Conservation (phyloP, 176 grass and related monocot species). For the Luzula sylvatica region DNA sequence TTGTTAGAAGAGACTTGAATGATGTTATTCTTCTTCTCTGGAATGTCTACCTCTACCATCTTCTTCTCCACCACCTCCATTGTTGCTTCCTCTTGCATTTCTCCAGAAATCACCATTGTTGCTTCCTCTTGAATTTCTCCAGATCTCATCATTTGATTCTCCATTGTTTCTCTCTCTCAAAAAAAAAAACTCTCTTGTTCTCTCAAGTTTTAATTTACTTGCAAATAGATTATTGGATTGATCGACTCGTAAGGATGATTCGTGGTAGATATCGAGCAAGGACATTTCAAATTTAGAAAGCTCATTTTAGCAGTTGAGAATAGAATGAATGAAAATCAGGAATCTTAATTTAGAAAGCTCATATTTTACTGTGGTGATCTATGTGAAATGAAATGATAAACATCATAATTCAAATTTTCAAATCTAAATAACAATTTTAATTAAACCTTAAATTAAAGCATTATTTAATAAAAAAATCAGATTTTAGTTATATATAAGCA, state of each 20-base stretch:
- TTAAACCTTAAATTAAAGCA: neutral
- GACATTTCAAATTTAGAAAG: no score
- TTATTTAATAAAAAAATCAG: neutral
- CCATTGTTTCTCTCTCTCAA: neutral
- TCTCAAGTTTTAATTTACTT: no score
- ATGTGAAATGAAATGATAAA: neutral
- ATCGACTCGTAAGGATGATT: no score
- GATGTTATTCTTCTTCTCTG: constrained; percentile 54
- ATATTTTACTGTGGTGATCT: neutral
- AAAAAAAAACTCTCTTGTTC: neutral
- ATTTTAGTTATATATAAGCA: neutral
- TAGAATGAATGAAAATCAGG: no score
- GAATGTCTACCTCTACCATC: neutral
- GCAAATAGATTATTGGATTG: no score
- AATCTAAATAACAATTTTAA: no score
- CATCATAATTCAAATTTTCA: no score
- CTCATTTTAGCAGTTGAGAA: no score
- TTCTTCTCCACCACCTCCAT: constrained; percentile 19
- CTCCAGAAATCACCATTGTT: neutral
- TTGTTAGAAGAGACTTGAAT: constrained; percentile 99
- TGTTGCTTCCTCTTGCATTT: constrained; percentile 9
- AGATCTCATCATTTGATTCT: neutral
- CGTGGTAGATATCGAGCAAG: no score
- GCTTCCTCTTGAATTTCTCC: neutral
- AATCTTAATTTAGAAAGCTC: no score